phyloP scores from a whole-genome alignment of 306 rosid genomes.

The Gastrolobium villosum region DNA sequence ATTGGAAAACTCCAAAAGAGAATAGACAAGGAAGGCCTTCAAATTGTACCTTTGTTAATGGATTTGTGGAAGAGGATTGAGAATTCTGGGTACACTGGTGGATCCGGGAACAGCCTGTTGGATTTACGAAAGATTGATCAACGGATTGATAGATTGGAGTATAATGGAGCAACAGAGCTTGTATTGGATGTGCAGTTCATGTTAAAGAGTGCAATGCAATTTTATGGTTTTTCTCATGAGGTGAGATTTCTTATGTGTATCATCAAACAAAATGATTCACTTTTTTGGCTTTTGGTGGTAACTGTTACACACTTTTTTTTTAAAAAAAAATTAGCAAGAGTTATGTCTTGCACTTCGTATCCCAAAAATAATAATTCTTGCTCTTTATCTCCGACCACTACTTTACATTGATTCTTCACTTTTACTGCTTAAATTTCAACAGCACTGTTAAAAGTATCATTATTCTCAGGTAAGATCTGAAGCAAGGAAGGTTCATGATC shows the following conservation, averaged over 20 bases:
- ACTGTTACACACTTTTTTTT: conserved; percentile 1
- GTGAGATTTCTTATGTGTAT: conserved; percentile 52
- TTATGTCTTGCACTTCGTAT: conserved; percentile 18
- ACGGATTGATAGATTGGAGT: conserved; percentile 87
- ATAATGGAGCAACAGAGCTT: conserved; percentile 85
- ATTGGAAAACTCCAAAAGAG: conserved; percentile 93
- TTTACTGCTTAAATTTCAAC: neutral
- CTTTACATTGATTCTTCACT: conserved; percentile 38
- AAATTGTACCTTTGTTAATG: conserved; percentile 92
- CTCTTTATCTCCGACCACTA: neutral
- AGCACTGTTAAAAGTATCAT: conserved; percentile 25
- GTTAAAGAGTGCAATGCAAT: conserved; percentile 92
- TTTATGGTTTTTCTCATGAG: conserved; percentile 88
- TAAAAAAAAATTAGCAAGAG: neutral
- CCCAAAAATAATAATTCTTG: neutral
- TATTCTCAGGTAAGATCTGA: conserved; percentile 85
- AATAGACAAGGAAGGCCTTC: conserved; percentile 94
- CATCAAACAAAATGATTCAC: conserved; percentile 5
- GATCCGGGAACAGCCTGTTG: conserved; percentile 72
- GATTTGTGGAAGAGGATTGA: conserved; percentile 96
- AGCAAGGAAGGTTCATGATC: conserved; percentile 97
- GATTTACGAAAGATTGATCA: conserved; percentile 89
- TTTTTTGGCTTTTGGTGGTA: conserved; percentile 30
- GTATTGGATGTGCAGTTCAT: conserved; percentile 89
- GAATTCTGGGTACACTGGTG: conserved; percentile 71